Conservation (phyloP, 306 rosid genomes). For the Dalbergia oliveri region DNA sequence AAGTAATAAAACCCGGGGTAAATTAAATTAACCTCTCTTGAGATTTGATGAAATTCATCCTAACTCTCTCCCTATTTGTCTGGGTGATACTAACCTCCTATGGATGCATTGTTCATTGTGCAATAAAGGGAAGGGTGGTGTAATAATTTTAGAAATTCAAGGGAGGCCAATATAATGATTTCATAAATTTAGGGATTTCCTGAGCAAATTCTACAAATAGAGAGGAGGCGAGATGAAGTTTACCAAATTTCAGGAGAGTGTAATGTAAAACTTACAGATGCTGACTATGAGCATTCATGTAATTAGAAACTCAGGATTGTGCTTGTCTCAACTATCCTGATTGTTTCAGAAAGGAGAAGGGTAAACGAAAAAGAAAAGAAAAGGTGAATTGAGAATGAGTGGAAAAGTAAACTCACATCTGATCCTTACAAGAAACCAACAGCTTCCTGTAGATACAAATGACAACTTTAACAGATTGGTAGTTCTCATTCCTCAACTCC, state of each 20-base stretch:
- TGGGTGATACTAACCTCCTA: no score
- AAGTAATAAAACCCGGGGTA: neutral
- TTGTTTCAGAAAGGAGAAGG: neutral
- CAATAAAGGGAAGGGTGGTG: no score
- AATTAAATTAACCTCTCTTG: no score
- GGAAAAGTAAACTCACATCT: conserved; percentile 71
- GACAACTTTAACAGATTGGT: conserved; percentile 77
- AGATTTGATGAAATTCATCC: no score
- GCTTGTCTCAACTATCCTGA: neutral
- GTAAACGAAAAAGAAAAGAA: neutral
- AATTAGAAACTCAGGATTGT: conserved; percentile 14
- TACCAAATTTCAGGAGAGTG: no score
- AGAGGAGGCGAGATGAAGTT: no score
- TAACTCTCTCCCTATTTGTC: no score
- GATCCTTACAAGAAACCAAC: conserved; percentile 79
- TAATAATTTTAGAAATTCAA: no score
- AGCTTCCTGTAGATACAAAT: conserved; percentile 80
- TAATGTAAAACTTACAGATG: conserved; percentile 1
- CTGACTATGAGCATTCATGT: neutral
- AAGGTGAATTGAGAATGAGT: conserved; percentile 33
- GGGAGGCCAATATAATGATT: no score
- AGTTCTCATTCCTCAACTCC: conserved; percentile 84
- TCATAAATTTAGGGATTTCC: no score
- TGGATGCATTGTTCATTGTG: no score
- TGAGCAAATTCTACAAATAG: no score